These are phyloP conservation scores for Tolypocladium nubicola DNA, from an alignment of 2,329 filamentous ascomycete species.

Conservation along the genomic window DNA sequence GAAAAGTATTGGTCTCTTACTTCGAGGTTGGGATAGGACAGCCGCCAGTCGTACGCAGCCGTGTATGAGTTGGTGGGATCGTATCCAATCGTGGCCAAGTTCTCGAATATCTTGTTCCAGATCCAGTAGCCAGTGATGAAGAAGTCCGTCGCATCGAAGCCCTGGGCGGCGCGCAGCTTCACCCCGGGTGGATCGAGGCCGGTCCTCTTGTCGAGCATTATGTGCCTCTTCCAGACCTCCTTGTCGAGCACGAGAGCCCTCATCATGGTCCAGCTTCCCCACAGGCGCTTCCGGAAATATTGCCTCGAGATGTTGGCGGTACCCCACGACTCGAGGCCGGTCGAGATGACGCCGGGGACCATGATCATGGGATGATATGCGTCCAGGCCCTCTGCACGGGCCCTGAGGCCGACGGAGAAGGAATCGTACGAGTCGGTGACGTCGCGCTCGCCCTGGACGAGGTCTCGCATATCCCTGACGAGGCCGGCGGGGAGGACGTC, in stretches of 20 bases:
- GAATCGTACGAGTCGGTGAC: constrained; percentile 80
- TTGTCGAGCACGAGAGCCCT: constrained; percentile 86
- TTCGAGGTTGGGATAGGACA: constrained; percentile 85
- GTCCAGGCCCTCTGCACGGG: constrained; percentile 66
- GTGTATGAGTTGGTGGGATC: constrained; percentile 70
- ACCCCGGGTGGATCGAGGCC: constrained; percentile 84
- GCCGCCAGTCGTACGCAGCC: constrained; percentile 78
- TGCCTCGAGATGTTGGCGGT: constrained; percentile 74
- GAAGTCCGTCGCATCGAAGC: constrained; percentile 96
- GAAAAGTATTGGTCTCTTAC: constrained; percentile 89
- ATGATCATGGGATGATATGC: constrained; percentile 89
- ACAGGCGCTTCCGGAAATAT: constrained; percentile 89
- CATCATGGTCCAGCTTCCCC: constrained; percentile 99
- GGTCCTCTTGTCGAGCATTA: constrained; percentile 90
- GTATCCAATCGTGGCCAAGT: constrained; percentile 89
- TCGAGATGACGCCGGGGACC: constrained; percentile 96
- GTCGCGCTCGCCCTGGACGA: constrained; percentile 80
- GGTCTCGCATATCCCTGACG: constrained; percentile 73
- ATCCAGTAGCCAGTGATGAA: constrained; percentile 93
- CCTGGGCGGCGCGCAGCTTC: constrained; percentile 86
- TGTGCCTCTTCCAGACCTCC: constrained; percentile 86
- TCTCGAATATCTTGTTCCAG: constrained; percentile 97
- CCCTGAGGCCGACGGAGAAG: constrained; percentile 80
- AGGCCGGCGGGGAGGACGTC: constrained; percentile 83
- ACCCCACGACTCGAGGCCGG: constrained; percentile 92